Base-by-base conservation (phyloP, 2,329 filamentous ascomycete genomes). In the Sclerotinia trifoliorum region DNA sequence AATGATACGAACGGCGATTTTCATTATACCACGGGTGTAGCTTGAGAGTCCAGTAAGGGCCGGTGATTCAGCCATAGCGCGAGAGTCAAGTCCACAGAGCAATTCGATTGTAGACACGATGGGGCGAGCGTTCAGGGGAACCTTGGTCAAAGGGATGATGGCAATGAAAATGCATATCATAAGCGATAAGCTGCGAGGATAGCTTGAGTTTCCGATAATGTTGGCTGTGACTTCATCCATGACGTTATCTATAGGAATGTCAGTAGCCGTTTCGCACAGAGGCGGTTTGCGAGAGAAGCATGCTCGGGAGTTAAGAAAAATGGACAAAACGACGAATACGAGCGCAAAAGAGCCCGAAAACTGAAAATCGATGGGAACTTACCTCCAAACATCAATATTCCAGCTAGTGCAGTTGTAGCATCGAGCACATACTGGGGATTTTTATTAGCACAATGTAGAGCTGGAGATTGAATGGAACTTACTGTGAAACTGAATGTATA, bases 61-160 rank as follows among this genome's bases (percentile, higher is more conserved):
- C 0, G 82, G 78, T n/a, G 80, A 80, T 64, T 81, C 81, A 21
- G 84, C 79, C 8, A 88, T 26, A 72, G 75, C 64, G 17, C 70
- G 68, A 13, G 73, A 51, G 56, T 78, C 79, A 55, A 97, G 84
- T 57, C 93, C 93, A 70, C 88, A 85, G 68, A 97, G 81, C 61
- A 95, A 87, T 80, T 98, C 95, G 65, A 92, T 80, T 0, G 93
- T 97, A 44, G 89, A 89, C 72, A 97, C 86, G 73, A 98, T 94
- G 15, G 94, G 95, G 2, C 94, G 90, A 11, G 91, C 90, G 77
- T 94, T 96, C 48, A 97, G 83, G 0, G 94, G 93, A n/a, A 97
- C 88, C 80, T 99, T 99, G 48, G 94, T 97, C 64, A 99, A 82
- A 0, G 94, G 95, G 71, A 98, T 97, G 77, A 97, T 93, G 76